Percentiles rank a stretch among this genome's conserved stretches.
phyloP scores from a whole-genome alignment of 371 early-diverging fungal species.

The Coelomomyces lativittatus region DNA sequence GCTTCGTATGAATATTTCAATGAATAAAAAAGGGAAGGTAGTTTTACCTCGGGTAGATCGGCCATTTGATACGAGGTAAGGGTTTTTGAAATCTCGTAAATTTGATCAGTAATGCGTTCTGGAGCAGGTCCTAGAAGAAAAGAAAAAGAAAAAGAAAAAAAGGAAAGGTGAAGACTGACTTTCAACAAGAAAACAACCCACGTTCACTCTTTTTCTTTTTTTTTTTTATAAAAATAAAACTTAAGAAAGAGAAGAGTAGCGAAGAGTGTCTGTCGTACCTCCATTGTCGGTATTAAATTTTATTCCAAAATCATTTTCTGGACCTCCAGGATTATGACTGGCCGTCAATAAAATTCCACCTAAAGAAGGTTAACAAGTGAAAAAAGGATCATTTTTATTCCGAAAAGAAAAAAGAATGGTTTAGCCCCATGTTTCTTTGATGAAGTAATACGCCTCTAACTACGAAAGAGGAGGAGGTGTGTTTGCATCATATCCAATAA shows the following conservation, averaged over 20 bases:
- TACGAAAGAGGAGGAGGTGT: no score
- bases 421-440: no score
- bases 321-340: slow-evolving; percentile 95
- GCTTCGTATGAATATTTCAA: not conserved
- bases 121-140: slow-evolving; percentile 59
- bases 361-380: no score
- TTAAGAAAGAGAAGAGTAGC: not conserved
- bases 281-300: slow-evolving; percentile 91
- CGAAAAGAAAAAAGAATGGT: no score
- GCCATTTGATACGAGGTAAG: slow-evolving; percentile 47
- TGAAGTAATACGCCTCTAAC: not conserved
- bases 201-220: no score
- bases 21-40: no score
- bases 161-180: no score
- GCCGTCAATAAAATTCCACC: slow-evolving; percentile 17
- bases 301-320: slow-evolving; percentile 91
- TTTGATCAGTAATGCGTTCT: slow-evolving; percentile 73
- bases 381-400: no score
- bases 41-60: slow-evolving; percentile 54
- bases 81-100: slow-evolving; percentile 57
- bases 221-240: no score
- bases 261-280: slow-evolving; percentile 13
- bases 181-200: no score
- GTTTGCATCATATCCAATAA: no score
- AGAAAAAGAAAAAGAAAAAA: not conserved